Evolutionary conservation across 2,329 filamentous ascomycete species (phyloP), one percentile per base, ranked within the genome.

Genomic region (Beauveria sp.): DNA sequence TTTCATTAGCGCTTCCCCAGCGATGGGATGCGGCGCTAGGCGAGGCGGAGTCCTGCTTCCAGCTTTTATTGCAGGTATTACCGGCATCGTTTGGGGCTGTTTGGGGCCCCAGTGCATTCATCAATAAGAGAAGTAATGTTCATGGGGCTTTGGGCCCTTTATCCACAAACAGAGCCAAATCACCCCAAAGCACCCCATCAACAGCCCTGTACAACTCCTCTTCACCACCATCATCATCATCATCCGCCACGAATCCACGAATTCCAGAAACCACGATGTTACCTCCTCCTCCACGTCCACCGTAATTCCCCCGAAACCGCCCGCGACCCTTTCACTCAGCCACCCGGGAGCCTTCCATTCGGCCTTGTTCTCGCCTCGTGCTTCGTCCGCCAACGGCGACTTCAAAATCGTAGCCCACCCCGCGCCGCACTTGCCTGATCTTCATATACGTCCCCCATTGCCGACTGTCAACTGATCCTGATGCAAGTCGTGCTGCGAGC

Each of bases 271-370:
- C 34, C 34, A 37, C 34, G 12, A 37, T 37, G 16, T 43, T 43
- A 43, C 41, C 41, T 20, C 41, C 34, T 37, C 12, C 43, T 37
- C 24, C 8, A 34, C 43, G n/a, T 26, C 24, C 52, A 55, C 37
- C 52, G 20, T 37, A 37, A 14, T 37, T 37, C 34, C 34, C 34
- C 34, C 34, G 34, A 37, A 37, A 14, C 34, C 34, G 34, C 34
- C 34, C 34, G 34, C 34, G 34, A 12, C 34, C 34, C 12, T 37
- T 37, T 20, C 12, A 40, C 14, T 16, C 55, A 34, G 37, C 47
- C 56, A 59, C 24, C 47, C 56, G 47, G 47, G 47, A 59, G 47
- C 8, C 56, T 59, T 59, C 56, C 47, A 44, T 46, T 37, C 47
- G 56, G 56, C 37, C 18, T 43, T 51, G 24, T 26, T 37, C 48